Evolutionary conservation across 805 yeast genomes (phyloP), one percentile per base, ranked within the genome.

Genomic region (Peterozyma toletana): DNA sequence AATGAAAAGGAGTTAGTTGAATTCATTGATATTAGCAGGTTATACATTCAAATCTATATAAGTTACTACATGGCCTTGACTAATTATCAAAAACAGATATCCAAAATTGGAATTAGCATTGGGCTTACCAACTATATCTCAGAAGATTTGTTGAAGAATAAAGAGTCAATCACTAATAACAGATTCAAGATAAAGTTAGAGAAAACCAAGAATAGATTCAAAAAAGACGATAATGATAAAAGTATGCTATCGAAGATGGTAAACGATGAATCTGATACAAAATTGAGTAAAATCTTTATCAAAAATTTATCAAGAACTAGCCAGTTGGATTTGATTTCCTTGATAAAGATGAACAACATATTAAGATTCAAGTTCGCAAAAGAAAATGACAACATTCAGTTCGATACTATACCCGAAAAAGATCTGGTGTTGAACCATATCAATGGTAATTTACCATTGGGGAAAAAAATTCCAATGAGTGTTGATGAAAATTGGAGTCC

Each of bases 341-440:
- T 44, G 27, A 18, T 40, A 7, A 44, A 33, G 17, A 30, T 44
- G 9, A 38, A 30, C n/a, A 35, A 44, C 30, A 30, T 44, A 34
- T 30, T 40, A 33, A 44, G 40, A 27, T 44, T 44, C 39, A 44
- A 44, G 35, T 37, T 44, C 10, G 17, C 40, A 14, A 44, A 44
- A 14, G 47, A 44, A 38, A 44, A 44, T 33, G 44, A 44, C 17
- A 44, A 44, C 34, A 44, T 44, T 16, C 37, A 34, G 9, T 44
- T 40, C 29, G 41, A 44, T 11, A 36, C 30, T 11, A 15, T 14
- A 1, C n/a, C 15, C 11, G 41, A 37, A 14, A 10, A 39, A 11
- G 35, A 34, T 4, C 5, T 13, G 15, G 34, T 31, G 5, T 13
- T 31, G 34, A 11, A 5, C 5, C 15, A 13, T 31, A 13, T 31